phyloP scores from a whole-genome alignment of 371 early-diverging fungal species.

The Fennellomyces sp. region DNA sequence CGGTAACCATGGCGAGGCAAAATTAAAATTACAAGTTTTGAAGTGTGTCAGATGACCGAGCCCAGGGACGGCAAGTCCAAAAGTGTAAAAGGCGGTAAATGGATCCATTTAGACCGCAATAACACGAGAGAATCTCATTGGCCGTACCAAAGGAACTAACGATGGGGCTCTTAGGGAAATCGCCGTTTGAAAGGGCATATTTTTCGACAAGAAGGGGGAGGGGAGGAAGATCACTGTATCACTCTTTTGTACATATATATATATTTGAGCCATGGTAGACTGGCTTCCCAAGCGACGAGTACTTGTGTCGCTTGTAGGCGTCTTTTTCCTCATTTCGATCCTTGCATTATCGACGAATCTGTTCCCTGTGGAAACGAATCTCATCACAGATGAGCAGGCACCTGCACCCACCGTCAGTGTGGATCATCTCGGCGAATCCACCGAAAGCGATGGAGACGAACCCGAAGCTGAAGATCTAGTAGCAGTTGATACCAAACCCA shows the following conservation, averaged over 20 bases:
- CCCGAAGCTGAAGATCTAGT: constrained; percentile 17
- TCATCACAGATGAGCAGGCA: constrained; percentile 1
- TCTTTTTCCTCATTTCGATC: constrained; percentile 13
- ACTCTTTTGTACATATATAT: background rate
- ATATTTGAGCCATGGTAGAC: constrained; percentile 4
- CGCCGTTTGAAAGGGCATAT: too few relatives aligned
- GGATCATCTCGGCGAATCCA: background rate
- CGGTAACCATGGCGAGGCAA: too few relatives aligned
- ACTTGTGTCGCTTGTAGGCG: constrained; percentile 7
- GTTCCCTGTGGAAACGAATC: constrained; percentile 5
- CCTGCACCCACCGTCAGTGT: background rate
- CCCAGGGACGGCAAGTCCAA: too few relatives aligned
- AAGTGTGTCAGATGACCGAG: too few relatives aligned
- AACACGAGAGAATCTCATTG: too few relatives aligned
- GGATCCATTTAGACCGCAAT: too few relatives aligned
- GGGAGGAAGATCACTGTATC: background rate
- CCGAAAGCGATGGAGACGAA: constrained; percentile 5
- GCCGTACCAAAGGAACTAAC: too few relatives aligned
- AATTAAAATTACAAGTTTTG: too few relatives aligned
- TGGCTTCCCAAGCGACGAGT: constrained; percentile 11
- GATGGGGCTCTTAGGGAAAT: too few relatives aligned
- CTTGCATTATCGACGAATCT: constrained; percentile 14
- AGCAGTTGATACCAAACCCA: constrained; percentile 12
- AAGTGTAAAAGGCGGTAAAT: too few relatives aligned
- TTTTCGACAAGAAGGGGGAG: too few relatives aligned